These are phyloP conservation scores for Penicillium sp. DNA, from an alignment of 2,329 filamentous ascomycete genomes.

Conservation along the genomic window DNA sequence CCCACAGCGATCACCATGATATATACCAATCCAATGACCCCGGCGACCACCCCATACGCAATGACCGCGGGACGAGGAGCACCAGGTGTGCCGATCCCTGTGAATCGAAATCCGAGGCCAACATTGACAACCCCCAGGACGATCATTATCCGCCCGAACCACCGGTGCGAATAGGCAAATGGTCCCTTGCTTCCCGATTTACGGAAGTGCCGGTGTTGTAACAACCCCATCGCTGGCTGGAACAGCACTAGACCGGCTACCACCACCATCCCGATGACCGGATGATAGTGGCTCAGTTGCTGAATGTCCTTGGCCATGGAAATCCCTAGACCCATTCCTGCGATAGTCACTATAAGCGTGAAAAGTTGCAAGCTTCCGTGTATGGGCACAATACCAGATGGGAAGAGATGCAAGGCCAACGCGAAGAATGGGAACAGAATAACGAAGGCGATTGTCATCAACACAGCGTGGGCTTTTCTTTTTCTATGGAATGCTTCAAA, in stretches of 20 bases:
- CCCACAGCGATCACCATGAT: slow-evolving; percentile 18
- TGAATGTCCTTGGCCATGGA: slow-evolving; percentile 43
- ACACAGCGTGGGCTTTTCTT: slow-evolving; percentile 23
- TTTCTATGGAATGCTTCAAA: slow-evolving; percentile 11
- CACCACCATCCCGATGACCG: slow-evolving; percentile 53
- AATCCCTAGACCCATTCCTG: slow-evolving; percentile 50
- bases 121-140: slow-evolving; percentile 54
- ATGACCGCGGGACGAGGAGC: slow-evolving; percentile 37
- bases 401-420: slow-evolving; percentile 32
- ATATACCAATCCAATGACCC: slow-evolving; percentile 45
- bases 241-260: slow-evolving; percentile 53
- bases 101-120: slow-evolving; percentile 51
- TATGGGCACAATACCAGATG: slow-evolving; percentile 42
- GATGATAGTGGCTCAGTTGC: slow-evolving; percentile 43
- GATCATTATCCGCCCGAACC: slow-evolving; percentile 51
- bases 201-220: slow-evolving; percentile 52
- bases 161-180: slow-evolving; percentile 51
- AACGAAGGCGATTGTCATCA: slow-evolving; percentile 44
- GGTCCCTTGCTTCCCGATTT: slow-evolving; percentile 44
- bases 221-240: slow-evolving; percentile 49
- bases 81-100: slow-evolving; percentile 38
- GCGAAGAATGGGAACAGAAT: slow-evolving; percentile 36
- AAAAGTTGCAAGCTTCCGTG: slow-evolving; percentile 48
- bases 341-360: slow-evolving; percentile 46
- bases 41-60: slow-evolving; percentile 50